Evolutionary conservation across 2,329 filamentous ascomycete genomes (phyloP).

Genomic region (Aureobasidium lini): DNA sequence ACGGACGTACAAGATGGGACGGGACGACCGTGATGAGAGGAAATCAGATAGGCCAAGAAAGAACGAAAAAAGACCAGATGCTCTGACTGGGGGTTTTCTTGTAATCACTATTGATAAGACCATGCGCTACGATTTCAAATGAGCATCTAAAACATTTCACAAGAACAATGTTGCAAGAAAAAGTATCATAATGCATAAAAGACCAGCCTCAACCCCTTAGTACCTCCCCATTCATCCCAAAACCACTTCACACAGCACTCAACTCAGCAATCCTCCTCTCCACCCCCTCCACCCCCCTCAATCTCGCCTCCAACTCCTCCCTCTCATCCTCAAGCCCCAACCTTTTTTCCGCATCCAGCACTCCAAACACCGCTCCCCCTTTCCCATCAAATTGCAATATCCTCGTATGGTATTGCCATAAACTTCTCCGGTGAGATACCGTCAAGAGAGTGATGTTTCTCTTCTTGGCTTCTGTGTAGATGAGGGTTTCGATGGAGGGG

Average conservation of each 20-base stretch:
- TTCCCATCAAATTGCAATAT: conserved; percentile 97
- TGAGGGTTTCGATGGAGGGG: conserved; percentile 84
- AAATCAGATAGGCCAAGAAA: no score
- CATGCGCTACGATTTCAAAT: no score
- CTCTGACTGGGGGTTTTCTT: no score
- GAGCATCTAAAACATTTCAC: no score
- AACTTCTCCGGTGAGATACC: conserved; percentile 78
- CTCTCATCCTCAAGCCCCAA: conserved; percentile 90
- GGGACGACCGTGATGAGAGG: no score
- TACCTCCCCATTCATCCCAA: no score
- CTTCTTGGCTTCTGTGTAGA: conserved; percentile 94
- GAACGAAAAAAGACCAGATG: no score
- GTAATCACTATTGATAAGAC: no score
- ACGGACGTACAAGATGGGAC: no score
- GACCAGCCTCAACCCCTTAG: no score
- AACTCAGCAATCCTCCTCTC: conserved; percentile 79
- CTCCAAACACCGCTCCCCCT: conserved; percentile 82
- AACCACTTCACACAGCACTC: not conserved
- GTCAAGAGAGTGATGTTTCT: conserved; percentile 95
- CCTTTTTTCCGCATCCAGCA: conserved; percentile 77
- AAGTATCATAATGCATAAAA: no score
- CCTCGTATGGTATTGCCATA: conserved; percentile 94
- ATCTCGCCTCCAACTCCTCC: conserved; percentile 80
- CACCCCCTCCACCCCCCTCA: conserved; percentile 80
- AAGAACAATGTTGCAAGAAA: no score